Conservation (phyloP, 179 eudicot genomes). For the Drosera spatulata region DNA sequence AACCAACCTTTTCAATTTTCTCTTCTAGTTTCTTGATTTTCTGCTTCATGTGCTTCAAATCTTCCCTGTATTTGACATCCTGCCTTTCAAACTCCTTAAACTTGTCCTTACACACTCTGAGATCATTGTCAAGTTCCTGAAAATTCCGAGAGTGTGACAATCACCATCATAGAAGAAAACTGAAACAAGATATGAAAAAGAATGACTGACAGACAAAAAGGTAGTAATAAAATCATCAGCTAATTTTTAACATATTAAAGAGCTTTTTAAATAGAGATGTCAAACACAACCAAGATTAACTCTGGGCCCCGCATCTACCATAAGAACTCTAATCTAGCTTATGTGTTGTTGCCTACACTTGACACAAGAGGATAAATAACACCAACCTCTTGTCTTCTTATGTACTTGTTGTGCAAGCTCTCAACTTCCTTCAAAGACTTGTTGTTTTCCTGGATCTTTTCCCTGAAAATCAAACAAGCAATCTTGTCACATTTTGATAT, state of each 20-base stretch:
- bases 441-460: slow-evolving; percentile 53
- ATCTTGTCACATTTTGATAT: background rate
- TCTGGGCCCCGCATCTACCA: too few relatives aligned
- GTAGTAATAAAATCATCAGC: too few relatives aligned
- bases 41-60: slow-evolving; percentile 76
- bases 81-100: slow-evolving; percentile 96
- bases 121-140: slow-evolving; percentile 69
- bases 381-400: slow-evolving; percentile 74
- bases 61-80: slow-evolving; percentile 84
- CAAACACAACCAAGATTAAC: too few relatives aligned
- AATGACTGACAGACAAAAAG: too few relatives aligned
- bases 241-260: too few relatives aligned
- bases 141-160: slow-evolving; percentile 7
- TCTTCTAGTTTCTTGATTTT: slow-evolving; percentile 86
- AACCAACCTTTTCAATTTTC: slow-evolving; percentile 68
- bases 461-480: slow-evolving; percentile 32
- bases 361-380: background rate
- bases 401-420: slow-evolving; percentile 54
- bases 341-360: background rate
- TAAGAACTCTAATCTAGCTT: too few relatives aligned
- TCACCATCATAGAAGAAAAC: background rate
- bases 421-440: slow-evolving; percentile 74
- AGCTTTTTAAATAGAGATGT: too few relatives aligned
- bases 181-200: background rate
- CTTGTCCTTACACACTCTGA: slow-evolving; percentile 59